phyloP scores from a whole-genome alignment of 345 rosid genomes.

The Lumnitzera racemosa region DNA sequence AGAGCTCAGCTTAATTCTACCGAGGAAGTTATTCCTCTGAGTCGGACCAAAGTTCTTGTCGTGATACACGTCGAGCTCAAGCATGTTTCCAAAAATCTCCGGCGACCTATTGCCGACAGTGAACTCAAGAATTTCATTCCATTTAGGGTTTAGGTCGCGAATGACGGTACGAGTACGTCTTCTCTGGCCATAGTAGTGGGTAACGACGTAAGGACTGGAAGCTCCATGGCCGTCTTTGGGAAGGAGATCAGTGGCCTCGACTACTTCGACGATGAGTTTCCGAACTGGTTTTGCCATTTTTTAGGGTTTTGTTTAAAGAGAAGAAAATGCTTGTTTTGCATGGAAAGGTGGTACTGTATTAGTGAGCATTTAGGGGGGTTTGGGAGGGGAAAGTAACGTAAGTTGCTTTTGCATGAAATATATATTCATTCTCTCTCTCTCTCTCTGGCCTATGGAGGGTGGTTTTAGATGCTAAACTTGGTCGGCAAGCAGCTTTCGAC shows the following conservation, averaged over 20 bases:
- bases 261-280: constrained; percentile 75
- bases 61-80: constrained; percentile 68
- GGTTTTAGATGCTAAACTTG: constrained; percentile 24
- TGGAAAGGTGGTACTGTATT: too few species aligned
- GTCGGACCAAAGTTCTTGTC: constrained; percentile 73
- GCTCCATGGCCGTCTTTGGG: constrained; percentile 87
- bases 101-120: constrained; percentile 41
- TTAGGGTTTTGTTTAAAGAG: background rate
- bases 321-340: background rate
- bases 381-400: too few species aligned
- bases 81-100: constrained; percentile 47
- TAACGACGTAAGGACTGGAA: constrained; percentile 77
- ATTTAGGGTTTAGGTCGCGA: constrained; percentile 62
- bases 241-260: constrained; percentile 53
- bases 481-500: constrained; percentile 17
- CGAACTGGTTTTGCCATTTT: constrained; percentile 24
- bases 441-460: too few species aligned
- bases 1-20: constrained; percentile 54
- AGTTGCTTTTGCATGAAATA: too few species aligned
- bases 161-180: constrained; percentile 44
- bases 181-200: constrained; percentile 77
- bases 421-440: too few species aligned
- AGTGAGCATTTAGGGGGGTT: too few species aligned
- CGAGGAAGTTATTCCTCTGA: constrained; percentile 52
- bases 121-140: constrained; percentile 76